Base-by-base conservation (phyloP, 2,329 filamentous ascomycete species). In the Penicillium sp. region DNA sequence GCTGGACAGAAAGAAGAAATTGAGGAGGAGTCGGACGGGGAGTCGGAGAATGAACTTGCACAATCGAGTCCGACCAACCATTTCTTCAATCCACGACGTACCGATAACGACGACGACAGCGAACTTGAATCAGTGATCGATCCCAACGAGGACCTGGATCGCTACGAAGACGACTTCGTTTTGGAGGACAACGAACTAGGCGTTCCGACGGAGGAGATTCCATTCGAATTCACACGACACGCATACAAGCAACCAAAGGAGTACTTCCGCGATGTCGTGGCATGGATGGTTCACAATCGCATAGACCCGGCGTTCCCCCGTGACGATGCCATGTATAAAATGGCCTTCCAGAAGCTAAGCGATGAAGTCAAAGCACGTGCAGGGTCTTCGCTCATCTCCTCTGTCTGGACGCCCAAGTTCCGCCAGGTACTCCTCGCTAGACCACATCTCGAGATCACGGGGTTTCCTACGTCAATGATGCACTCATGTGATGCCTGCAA, bases 221-320 rank as follows among this genome's bases (percentile, higher is more conserved):
- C 91, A 0, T 80, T 93, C 0, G 81, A 90, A 68, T 92, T 92
- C 73, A 91, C 88, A 0, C 78, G 83, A 3, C 84, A 89, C 60
- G 84, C 86, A 0, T 87, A 88, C 64, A 88, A 88, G 67, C 89
- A 89, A 55, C 80, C 89, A 0, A 88, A 88, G 65, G 88, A 91
- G 42, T 86, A 93, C 54, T 94, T 94, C 79, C 86, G 85, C 53
- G 87, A 89, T 68, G 89, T 87, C 0, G 82, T 94, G 1, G 90
- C 92, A 72, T 94, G 91, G 91, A 89, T 93, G 78, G 88, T 94
- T 2, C 90, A 92, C 70, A 91, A 90, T 72, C 89, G 89, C 68
- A 83, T 95, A 55, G 89, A 93, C 67, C 91, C 90, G 0, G 86
- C 82, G 0, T 93, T 93, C 69, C 79, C 84, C 12, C 83, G 84